Base-by-base conservation (phyloP, 1,284 basidiomycete species). In the Trichosporon faecale region DNA sequence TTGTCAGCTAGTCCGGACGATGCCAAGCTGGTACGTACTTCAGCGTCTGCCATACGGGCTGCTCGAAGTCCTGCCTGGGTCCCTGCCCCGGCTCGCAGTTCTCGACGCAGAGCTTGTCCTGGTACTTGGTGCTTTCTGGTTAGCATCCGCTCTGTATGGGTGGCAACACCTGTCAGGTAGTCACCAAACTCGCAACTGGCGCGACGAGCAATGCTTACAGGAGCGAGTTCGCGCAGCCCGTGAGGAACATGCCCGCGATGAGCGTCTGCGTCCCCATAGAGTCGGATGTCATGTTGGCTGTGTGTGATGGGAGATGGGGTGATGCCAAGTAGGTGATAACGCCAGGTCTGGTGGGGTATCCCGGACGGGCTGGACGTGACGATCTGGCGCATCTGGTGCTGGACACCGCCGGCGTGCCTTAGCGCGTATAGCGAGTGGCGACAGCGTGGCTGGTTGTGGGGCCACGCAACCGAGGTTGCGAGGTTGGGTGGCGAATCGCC, bases 81-180 rank as follows among this genome's bases (percentile, higher is more conserved):
- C 65, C 86, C 85, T 83, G 78, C 8, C 73, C 68, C n/a, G n/a
- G n/a, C 3, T 75, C 76, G 80, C 93, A 96, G 82, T 94, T 91
- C 87, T 94, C 93, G 67, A 95, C 94, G 78, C 94, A 96, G 89
- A 95, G 92, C 91, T 93, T 94, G 80, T 95, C 94, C 72, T 82
- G 82, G 66, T 79, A 82, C 68, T 82, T 82, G 46, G 78, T 76
- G 29, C 81, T 80, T 9, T 37, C 35, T 31, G 9, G 66, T 64
- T 23, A 68, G 61, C 64, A 9, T 21, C 0, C 25, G 1, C 14
- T 8, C 35, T 12, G 35, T 9, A 21, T 21, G 23, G 18, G 60
- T 14, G 27, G 31, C 57, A 29, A 61, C 57, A 68, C 11, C 33
- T 23, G 29, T 23, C 21, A 44, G 16, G 7, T 5, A 3, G 49